Evolutionary conservation across 768 basidiomycete genomes (phyloP).

Genomic region (Psilocybe subaeruginosa): DNA sequence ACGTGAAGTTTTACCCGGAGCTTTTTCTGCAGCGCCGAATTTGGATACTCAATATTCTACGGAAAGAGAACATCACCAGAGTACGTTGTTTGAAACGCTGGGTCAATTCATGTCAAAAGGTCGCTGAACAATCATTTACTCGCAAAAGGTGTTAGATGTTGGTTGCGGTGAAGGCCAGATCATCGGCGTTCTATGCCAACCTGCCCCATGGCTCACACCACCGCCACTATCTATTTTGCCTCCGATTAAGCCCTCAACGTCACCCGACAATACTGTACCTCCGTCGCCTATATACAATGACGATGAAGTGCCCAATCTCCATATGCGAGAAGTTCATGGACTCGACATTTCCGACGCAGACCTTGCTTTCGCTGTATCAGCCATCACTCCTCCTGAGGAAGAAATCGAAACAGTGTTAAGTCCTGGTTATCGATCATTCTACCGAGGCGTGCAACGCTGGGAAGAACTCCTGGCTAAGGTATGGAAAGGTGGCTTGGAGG

Average conservation of each 20-base stretch:
- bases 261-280: constrained; percentile 20
- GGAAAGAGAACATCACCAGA: constrained; percentile 56
- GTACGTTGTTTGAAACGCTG: constrained; percentile 34
- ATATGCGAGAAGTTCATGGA: constrained; percentile 60
- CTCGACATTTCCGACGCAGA: constrained; percentile 64
- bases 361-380: constrained; percentile 56
- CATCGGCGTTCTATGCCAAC: constrained; percentile 69
- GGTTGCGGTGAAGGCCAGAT: constrained; percentile 86
- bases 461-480: constrained; percentile 66
- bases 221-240: constrained; percentile 39
- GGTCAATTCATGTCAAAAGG: background rate
- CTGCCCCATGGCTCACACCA: constrained; percentile 68
- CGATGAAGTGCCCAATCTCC: constrained; percentile 59
- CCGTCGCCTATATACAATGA: constrained; percentile 35
- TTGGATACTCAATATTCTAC: constrained; percentile 68
- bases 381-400: constrained; percentile 43
- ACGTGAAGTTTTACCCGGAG: constrained; percentile 69
- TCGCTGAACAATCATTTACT: background rate
- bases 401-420: constrained; percentile 26
- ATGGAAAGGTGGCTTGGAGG: constrained; percentile 77
- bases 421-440: constrained; percentile 24
- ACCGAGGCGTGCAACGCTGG: constrained; percentile 55
- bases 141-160: constrained; percentile 70
- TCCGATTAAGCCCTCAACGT: constrained; percentile 27
- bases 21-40: constrained; percentile 69